Evolutionary conservation across 2,329 filamentous ascomycete species (phyloP).

Genomic region (Stagonosporopsis vannaccii): DNA sequence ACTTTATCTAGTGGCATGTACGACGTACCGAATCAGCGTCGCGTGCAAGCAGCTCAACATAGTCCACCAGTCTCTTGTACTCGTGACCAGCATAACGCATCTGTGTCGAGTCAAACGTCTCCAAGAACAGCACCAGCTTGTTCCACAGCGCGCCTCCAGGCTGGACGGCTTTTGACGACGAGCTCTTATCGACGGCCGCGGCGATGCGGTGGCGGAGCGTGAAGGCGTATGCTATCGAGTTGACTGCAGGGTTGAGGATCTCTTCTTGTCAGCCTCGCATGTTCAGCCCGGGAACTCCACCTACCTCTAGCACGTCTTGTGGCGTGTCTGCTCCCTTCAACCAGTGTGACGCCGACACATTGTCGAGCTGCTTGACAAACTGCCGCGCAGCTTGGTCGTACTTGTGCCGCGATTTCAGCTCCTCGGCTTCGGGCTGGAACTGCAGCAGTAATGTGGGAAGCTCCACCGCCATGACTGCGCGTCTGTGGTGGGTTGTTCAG

Average conservation of each 20-base stretch:
- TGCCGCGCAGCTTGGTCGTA: conserved; percentile 49
- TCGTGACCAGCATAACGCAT: conserved; percentile 61
- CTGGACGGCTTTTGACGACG: conserved; percentile 49
- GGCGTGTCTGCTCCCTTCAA: conserved; percentile 48
- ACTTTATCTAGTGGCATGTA: not conserved
- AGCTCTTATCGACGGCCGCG: conserved; percentile 45
- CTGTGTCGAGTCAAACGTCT: conserved; percentile 61
- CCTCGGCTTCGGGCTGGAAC: conserved; percentile 46
- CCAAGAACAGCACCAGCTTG: conserved; percentile 57
- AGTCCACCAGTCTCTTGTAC: conserved; percentile 56
- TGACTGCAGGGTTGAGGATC: conserved; percentile 62
- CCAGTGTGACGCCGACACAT: conserved; percentile 43
- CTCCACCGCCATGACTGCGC: conserved; percentile 40
- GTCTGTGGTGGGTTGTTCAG: conserved; percentile 5
- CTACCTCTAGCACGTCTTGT: conserved; percentile 51
- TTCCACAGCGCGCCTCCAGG: conserved; percentile 59
- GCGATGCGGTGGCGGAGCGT: conserved; percentile 60
- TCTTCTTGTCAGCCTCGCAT: conserved; percentile 28
- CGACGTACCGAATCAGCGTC: conserved; percentile 41
- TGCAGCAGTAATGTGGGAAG: conserved; percentile 36
- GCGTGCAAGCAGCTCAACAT: conserved; percentile 44
- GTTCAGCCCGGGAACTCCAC: not conserved
- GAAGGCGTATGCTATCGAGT: conserved; percentile 67
- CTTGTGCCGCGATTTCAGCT: conserved; percentile 45
- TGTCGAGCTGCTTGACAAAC: conserved; percentile 47